A percentile compares a stretch with the other conserved stretches of the same genome.
Evolutionary conservation across 2,329 filamentous ascomycete species (phyloP).

Genomic region (Coniosporium tulheliwenetii): DNA sequence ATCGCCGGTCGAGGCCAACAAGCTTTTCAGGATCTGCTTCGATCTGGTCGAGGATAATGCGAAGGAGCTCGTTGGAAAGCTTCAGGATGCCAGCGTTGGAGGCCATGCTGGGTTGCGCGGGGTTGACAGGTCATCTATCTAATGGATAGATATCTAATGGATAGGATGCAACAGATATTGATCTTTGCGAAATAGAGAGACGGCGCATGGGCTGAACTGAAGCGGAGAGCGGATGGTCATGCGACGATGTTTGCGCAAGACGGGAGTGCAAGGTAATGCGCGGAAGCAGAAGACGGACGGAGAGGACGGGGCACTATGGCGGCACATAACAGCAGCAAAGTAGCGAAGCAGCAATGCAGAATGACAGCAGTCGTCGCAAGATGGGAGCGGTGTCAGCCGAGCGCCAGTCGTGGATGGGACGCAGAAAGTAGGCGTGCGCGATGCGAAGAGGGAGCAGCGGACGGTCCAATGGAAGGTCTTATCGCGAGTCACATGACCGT

Average conservation of each 20-base stretch:
- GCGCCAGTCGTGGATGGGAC: not conserved
- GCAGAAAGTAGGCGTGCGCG: too few species aligned
- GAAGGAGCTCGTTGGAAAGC: conserved; percentile 34
- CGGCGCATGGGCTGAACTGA: too few species aligned
- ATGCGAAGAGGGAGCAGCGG: too few species aligned
- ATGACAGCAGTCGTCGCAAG: not conserved
- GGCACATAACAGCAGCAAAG: too few species aligned
- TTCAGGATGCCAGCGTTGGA: conserved; percentile 10
- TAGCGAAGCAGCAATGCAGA: not conserved
- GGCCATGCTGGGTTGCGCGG: not conserved
- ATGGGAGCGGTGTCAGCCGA: not conserved
- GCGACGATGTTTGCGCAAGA: too few species aligned
- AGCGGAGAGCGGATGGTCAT: too few species aligned
- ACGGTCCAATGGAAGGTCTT: not conserved
- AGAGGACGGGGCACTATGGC: not conserved
- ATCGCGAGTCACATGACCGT: not conserved
- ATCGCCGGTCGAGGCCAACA: conserved; percentile 32
- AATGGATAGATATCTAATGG: not conserved
- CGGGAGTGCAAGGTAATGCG: too few species aligned
- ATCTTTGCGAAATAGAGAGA: too few species aligned
- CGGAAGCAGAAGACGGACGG: not conserved
- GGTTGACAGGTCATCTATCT: not conserved
- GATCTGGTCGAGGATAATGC: conserved; percentile 34
- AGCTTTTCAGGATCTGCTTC: conserved; percentile 35
- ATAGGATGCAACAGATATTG: too few species aligned